These are phyloP conservation scores for Yamadazyma paraphyllophila DNA, from an alignment of 805 yeast species.

Conservation along the genomic window DNA sequence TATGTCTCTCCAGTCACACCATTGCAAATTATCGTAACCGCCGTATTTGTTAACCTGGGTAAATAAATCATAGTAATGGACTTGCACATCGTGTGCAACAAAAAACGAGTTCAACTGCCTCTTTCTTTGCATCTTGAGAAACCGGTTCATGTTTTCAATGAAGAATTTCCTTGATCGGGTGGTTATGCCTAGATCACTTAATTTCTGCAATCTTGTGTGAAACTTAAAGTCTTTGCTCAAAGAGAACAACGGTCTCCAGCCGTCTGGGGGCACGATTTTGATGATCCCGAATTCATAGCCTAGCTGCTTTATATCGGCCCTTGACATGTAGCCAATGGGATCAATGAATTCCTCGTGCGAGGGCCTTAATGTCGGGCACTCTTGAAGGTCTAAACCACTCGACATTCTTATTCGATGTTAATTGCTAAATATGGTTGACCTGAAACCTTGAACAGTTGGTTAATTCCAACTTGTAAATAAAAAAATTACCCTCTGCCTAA, in stretches of 20 bases:
- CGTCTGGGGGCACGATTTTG: constrained; percentile 50
- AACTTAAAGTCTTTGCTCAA: constrained; percentile 57
- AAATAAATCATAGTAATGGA: constrained; percentile 41
- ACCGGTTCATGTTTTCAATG: constrained; percentile 59
- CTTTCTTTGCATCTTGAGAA: constrained; percentile 44
- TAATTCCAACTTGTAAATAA: no score
- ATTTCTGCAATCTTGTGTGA: constrained; percentile 64
- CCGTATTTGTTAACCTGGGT: constrained; percentile 29
- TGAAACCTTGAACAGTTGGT: no score
- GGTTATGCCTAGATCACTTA: constrained; percentile 60
- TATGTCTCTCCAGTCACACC: constrained; percentile 21
- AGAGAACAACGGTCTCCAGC: constrained; percentile 57
- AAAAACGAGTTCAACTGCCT: constrained; percentile 23
- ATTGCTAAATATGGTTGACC: no score
- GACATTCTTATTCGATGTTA: not conserved
- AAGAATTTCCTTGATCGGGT: constrained; percentile 65
- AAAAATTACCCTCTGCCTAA: no score
- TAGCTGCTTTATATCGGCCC: constrained; percentile 35
- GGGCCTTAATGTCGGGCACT: constrained; percentile 51
- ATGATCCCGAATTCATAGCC: constrained; percentile 52
- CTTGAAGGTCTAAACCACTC: constrained; percentile 12
- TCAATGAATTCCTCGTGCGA: constrained; percentile 42
- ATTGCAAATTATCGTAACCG: constrained; percentile 17
- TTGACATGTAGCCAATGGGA: constrained; percentile 50
- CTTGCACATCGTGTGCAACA: constrained; percentile 12